These are phyloP conservation scores for Magnolia kwangsiensis DNA, from an alignment of 164 flowering plant genomes.

Conservation along the genomic window DNA sequence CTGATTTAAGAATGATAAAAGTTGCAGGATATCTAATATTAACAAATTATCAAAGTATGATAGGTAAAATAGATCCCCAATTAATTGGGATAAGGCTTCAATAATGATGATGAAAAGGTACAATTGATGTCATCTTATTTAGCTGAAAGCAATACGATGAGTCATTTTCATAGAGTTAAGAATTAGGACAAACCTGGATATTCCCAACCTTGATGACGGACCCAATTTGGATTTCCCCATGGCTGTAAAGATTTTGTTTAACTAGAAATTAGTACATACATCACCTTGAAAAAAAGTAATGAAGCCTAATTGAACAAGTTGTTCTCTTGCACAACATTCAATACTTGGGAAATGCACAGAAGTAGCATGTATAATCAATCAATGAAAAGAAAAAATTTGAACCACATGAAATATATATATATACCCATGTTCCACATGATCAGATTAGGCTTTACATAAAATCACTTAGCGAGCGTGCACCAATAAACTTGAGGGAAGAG, in stretches of 20 bases:
- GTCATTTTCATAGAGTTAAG: background rate
- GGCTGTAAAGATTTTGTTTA: slow-evolving; percentile 32
- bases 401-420: too few species aligned
- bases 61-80: too few species aligned
- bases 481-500: too few species aligned
- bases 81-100: too few species aligned
- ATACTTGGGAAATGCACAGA: background rate
- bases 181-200: slow-evolving; percentile 37
- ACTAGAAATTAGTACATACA: background rate
- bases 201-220: slow-evolving; percentile 57
- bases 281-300: background rate
- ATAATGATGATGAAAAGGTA: background rate
- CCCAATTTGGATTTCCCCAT: slow-evolving; percentile 64
- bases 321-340: background rate
- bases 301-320: background rate
- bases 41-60: background rate
- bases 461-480: background rate
- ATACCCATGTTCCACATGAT: background rate
- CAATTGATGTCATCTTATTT: background rate
- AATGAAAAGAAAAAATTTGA: too few species aligned
- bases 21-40: background rate
- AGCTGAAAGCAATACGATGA: background rate
- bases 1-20: background rate
- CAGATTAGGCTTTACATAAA: background rate
- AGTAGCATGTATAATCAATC: too few species aligned